Conservation (phyloP, 2,329 filamentous ascomycete genomes). For the Fusarium dimerum region DNA sequence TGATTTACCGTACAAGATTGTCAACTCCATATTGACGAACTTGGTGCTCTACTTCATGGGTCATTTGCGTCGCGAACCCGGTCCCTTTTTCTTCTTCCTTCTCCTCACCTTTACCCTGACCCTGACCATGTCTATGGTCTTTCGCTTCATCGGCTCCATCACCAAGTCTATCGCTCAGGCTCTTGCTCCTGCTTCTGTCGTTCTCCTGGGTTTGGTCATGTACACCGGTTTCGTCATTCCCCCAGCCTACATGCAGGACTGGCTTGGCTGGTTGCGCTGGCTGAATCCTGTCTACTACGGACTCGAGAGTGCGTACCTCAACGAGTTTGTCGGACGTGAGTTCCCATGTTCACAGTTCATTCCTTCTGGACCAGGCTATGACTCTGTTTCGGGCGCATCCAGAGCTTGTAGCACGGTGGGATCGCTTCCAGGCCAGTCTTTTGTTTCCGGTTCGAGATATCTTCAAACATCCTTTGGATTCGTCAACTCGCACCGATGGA, state of each 20-base stretch:
- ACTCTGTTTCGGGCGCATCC: conserved; percentile 43
- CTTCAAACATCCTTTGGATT: conserved; percentile 58
- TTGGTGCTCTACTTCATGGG: conserved; percentile 65
- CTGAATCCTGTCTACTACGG: conserved; percentile 63
- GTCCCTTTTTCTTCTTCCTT: conserved; percentile 62
- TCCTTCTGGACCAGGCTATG: conserved; percentile 35
- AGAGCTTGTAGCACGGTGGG: conserved; percentile 58
- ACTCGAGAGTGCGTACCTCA: conserved; percentile 27
- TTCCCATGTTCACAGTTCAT: conserved; percentile 57
- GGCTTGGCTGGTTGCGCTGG: conserved; percentile 62
- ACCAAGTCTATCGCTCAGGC: conserved; percentile 32
- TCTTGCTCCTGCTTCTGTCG: conserved; percentile 53
- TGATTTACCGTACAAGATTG: conserved; percentile 27
- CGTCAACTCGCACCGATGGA: conserved; percentile 59
- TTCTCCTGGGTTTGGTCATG: conserved; percentile 55
- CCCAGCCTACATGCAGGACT: conserved; percentile 28
- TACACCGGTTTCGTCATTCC: conserved; percentile 37
- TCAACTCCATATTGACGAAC: conserved; percentile 30
- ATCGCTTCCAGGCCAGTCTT: conserved; percentile 51
- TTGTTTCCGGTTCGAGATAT: conserved; percentile 62
- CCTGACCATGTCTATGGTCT: conserved; percentile 32
- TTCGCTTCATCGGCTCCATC: conserved; percentile 31
- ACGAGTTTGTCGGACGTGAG: conserved; percentile 45
- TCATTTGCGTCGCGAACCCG: conserved; percentile 57
- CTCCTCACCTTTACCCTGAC: conserved; percentile 39